Percentiles rank a stretch among this genome's conserved stretches.
These are phyloP conservation scores for Viscum album DNA, from an alignment of 177 flowering plant genomes.

Conservation along the genomic window DNA sequence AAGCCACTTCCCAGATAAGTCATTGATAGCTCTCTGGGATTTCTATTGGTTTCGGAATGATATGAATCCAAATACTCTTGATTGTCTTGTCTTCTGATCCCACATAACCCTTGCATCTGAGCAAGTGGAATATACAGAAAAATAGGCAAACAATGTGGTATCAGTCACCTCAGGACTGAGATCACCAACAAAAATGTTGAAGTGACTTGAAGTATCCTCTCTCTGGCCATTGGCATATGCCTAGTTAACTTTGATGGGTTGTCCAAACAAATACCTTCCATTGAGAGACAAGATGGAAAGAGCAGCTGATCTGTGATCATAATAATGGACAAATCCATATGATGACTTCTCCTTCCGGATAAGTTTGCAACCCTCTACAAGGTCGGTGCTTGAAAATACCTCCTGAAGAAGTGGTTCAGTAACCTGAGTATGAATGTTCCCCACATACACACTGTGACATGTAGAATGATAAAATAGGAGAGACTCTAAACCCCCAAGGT, in stretches of 20 bases:
- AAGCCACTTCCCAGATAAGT: conserved; percentile 65
- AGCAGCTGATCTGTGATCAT: conserved; percentile 36
- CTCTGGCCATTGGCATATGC: conserved; percentile 22
- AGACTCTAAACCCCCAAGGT: no score
- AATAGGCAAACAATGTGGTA: conserved; percentile 22
- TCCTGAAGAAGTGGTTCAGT: conserved; percentile 72
- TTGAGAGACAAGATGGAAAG: conserved; percentile 15
- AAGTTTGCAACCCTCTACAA: conserved; percentile 80
- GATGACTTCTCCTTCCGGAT: conserved; percentile 87
- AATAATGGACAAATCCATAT: conserved; percentile 78
- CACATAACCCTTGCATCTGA: conserved; percentile 14
- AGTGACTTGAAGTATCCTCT: conserved; percentile 23
- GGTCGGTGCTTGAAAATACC: conserved; percentile 62
- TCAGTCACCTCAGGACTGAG: conserved; percentile 26
- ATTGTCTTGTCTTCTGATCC: conserved; percentile 5
- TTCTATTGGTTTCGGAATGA: conserved; percentile 2
- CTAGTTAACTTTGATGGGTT: conserved; percentile 19
- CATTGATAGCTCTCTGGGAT: conserved; percentile 2
- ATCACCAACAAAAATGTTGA: conserved; percentile 23
- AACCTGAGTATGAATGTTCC: conserved; percentile 74
- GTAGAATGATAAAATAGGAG: no score
- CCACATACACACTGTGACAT: conserved; percentile 76
- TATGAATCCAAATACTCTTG: conserved; percentile 2
- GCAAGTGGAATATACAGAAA: conserved; percentile 24
- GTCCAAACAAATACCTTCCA: conserved; percentile 19